A percentile compares a stretch with the other conserved stretches of the same genome.
Conservation (phyloP, 768 basidiomycete species). For the Coprinopsis strossmayeri region DNA sequence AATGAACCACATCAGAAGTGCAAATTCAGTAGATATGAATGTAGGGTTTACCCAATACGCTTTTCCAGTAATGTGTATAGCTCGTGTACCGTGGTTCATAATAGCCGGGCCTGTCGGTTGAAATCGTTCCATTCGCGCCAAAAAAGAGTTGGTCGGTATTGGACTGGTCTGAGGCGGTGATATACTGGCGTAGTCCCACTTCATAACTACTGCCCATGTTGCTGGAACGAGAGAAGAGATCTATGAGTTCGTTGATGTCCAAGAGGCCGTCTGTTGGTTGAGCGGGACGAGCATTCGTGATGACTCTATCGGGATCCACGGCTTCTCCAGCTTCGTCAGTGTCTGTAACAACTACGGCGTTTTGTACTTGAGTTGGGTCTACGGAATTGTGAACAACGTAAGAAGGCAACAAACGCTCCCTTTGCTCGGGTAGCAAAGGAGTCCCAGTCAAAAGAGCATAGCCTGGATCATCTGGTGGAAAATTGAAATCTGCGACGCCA, state of each 20-base stretch:
- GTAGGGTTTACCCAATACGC: constrained; percentile 58
- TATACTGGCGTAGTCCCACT: constrained; percentile 30
- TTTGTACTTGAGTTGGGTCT: constrained; percentile 37
- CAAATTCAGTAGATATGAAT: not conserved
- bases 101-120: constrained; percentile 40
- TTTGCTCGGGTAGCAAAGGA: constrained; percentile 47
- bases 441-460: constrained; percentile 74
- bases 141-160: constrained; percentile 33
- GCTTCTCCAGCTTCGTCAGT: constrained; percentile 45
- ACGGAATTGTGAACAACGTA: constrained; percentile 68
- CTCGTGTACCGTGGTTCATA: constrained; percentile 84
- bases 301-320: constrained; percentile 60
- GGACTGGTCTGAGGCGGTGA: constrained; percentile 11
- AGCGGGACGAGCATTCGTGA: constrained; percentile 67
- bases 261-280: constrained; percentile 63
- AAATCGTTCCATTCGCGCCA: constrained; percentile 38
- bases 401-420: constrained; percentile 47
- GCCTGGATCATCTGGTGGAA: constrained; percentile 71
- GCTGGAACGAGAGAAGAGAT: constrained; percentile 33
- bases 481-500: constrained; percentile 91
- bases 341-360: constrained; percentile 18
- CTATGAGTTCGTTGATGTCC: constrained; percentile 45
- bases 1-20: constrained; percentile 4
- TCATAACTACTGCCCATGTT: constrained; percentile 66
- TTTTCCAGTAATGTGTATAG: constrained; percentile 83